Base-by-base conservation (phyloP, 805 yeast species). In the Yueomyces sinensis region DNA sequence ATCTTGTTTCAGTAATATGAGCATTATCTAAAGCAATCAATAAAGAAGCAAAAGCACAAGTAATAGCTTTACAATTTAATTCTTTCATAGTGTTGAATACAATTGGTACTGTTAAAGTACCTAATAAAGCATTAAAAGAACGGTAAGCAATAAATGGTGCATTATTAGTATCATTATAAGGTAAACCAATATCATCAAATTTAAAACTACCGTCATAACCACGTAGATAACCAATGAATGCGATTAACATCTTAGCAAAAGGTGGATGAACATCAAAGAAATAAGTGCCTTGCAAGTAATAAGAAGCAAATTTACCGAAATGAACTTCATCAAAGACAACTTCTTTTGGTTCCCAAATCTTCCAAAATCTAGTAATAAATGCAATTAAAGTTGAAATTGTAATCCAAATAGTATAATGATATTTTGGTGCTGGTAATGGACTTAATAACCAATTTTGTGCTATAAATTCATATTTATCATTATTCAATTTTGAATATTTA, bases 231-330 rank as follows among this genome's bases (percentile, higher is more conserved):
- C 98, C 99, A 28, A 79, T 83, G 38, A 76, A 68, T 0, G 97
- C 97, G 59, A 89, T 83, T 45, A 87, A 66, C 55, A 91, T 66
- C 57, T 91, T 91, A 36, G 95, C 98, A 58, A 91, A 83, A 17
- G 99, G 99, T 9, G 99, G 99, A 61, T 91, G 99, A 34, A 91
- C 74, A 60, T 91, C 99, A 51, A 91, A 91, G 58, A 84, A 91
- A 58, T 82, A 91, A 0, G 95, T 80, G 41, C 95, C 70, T 58
- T 89, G 82, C 39, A 89, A 61, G 58, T 89, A 89, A 59, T 81
- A 79, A 2, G 84, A 72, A 6, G 89, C 89, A 55, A 81, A 81
- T 49, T 81, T 81, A 27, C 94, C 94, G 49, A 82, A 82, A 56
- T 82, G 93, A 16, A 80, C 91, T 52, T 82, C 93, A 59, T 82